phyloP scores from a whole-genome alignment of 164 flowering plant genomes.

The Kalanchoe fedtschenkoi region DNA sequence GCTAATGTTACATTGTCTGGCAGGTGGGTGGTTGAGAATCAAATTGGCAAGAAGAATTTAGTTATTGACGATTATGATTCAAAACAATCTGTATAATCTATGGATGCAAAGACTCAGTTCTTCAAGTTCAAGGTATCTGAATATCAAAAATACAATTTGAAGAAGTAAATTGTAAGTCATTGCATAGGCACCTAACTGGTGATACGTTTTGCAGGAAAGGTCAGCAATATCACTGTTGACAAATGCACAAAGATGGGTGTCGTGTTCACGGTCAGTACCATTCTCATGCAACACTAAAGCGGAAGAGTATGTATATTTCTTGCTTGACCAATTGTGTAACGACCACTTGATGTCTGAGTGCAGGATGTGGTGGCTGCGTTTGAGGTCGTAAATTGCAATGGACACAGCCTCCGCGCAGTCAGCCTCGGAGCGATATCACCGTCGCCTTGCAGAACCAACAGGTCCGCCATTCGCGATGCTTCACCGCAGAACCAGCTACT shows the following conservation, averaged over 20 bases:
- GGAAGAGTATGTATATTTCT: background rate
- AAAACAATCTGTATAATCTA: conserved; percentile 78
- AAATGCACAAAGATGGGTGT: conserved; percentile 93
- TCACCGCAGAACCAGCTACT: no score
- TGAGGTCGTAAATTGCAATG: no score
- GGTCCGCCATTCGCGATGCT: no score
- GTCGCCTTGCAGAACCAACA: no score
- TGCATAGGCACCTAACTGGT: conserved; percentile 4
- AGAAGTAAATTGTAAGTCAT: background rate
- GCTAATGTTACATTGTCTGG: conserved; percentile 6
- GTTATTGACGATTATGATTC: conserved; percentile 94
- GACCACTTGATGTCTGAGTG: no score
- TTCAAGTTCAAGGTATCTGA: conserved; percentile 83
- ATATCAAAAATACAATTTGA: background rate
- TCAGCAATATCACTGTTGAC: conserved; percentile 91
- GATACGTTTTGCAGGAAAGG: conserved; percentile 62
- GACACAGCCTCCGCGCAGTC: no score
- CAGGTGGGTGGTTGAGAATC: conserved; percentile 99
- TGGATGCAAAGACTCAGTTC: conserved; percentile 95
- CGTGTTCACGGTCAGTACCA: conserved; percentile 62
- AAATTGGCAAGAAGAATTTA: conserved; percentile 73
- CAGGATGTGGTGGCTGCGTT: no score
- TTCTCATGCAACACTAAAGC: background rate
- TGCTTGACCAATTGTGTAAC: conserved; percentile 34
- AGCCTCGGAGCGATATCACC: no score